A percentile compares a stretch with the other conserved stretches of the same genome.
Evolutionary conservation across 208 protist genomes (phyloP).

Genomic region (Leishmania mexicana): DNA sequence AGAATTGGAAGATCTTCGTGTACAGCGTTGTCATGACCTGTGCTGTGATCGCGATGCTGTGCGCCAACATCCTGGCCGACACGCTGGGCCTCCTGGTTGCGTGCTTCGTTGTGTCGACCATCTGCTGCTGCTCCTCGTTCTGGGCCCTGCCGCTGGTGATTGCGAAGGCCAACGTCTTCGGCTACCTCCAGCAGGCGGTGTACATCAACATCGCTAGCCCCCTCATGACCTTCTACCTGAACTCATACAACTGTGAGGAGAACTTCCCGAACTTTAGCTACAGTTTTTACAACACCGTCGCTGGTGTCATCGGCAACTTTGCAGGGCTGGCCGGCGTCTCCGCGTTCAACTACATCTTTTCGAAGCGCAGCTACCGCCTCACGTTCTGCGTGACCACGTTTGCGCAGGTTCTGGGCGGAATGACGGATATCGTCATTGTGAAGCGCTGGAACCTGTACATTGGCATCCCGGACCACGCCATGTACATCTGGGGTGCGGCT

Average conservation of each 20-base stretch:
- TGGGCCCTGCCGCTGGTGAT: slow-evolving; percentile 58
- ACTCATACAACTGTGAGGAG: slow-evolving; percentile 37
- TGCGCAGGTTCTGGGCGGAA: slow-evolving; percentile 35
- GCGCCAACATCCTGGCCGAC: slow-evolving; percentile 42
- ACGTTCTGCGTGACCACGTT: slow-evolving; percentile 43
- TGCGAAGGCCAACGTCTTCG: slow-evolving; percentile 66
- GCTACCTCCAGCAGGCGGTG: slow-evolving; percentile 45
- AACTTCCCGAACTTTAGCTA: slow-evolving; percentile 64
- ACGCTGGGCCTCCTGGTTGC: slow-evolving; percentile 41
- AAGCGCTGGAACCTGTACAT: slow-evolving; percentile 63
- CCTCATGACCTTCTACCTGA: slow-evolving; percentile 52
- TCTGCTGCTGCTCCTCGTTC: slow-evolving; percentile 50
- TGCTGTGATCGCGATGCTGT: slow-evolving; percentile 45
- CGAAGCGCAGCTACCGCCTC: slow-evolving; percentile 49
- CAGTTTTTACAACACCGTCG: slow-evolving; percentile 68
- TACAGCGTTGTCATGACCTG: slow-evolving; percentile 61
- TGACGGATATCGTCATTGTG: slow-evolving; percentile 71
- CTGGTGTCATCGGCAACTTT: slow-evolving; percentile 44
- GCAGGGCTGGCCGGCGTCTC: slow-evolving; percentile 49
- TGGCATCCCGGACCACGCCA: slow-evolving; percentile 56
- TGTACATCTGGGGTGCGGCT: slow-evolving; percentile 78
- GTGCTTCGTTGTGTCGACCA: slow-evolving; percentile 37
- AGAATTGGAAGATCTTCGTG: slow-evolving; percentile 49
- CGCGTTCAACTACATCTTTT: slow-evolving; percentile 63
- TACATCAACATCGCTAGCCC: slow-evolving; percentile 51